Percentiles rank a stretch among this genome's conserved stretches.
Conservation (phyloP, 352 stramenopile genomes). For the Phytopythium cucurbitacearum region DNA sequence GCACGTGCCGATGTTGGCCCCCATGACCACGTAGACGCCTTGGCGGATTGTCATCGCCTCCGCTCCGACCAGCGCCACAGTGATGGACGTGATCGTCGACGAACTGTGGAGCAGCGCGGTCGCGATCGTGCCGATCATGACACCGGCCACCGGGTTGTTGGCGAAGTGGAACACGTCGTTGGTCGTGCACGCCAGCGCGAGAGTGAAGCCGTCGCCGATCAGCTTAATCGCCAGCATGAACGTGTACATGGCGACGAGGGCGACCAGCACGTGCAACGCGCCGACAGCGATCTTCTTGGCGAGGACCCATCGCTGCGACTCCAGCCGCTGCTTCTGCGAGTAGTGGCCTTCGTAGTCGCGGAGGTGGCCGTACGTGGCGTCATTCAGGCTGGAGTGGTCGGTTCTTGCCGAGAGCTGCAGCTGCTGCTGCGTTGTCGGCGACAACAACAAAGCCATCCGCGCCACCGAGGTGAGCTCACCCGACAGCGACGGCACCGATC, state of each 20-base stretch:
- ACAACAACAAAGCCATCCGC: too few relatives aligned
- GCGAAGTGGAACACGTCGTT: constrained; percentile 70
- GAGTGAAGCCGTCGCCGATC: constrained; percentile 66
- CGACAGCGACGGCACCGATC: too few relatives aligned
- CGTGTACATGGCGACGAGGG: constrained; percentile 59
- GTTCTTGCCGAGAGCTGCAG: too few relatives aligned
- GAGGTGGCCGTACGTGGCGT: too few relatives aligned
- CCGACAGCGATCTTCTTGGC: too few relatives aligned
- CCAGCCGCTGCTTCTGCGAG: too few relatives aligned
- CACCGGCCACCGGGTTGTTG: constrained; percentile 64
- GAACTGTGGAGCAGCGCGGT: constrained; percentile 73
- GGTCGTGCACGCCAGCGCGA: constrained; percentile 58
- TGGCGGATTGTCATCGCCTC: constrained; percentile 69
- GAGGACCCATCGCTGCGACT: too few relatives aligned
- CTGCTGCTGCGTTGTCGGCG: too few relatives aligned
- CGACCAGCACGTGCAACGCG: too few relatives aligned
- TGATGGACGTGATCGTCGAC: constrained; percentile 79
- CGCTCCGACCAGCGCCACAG: constrained; percentile 61
- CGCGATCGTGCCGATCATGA: constrained; percentile 75
- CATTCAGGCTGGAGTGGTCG: too few relatives aligned
- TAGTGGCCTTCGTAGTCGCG: too few relatives aligned
- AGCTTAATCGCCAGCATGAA: constrained; percentile 80
- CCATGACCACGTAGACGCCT: constrained; percentile 90
- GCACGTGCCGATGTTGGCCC: constrained; percentile 88
- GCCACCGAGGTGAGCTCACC: too few relatives aligned